A percentile compares a stretch with the other conserved stretches of the same genome.
phyloP scores from a whole-genome alignment of 441 rosid species.

The Erysimum cheiri region DNA sequence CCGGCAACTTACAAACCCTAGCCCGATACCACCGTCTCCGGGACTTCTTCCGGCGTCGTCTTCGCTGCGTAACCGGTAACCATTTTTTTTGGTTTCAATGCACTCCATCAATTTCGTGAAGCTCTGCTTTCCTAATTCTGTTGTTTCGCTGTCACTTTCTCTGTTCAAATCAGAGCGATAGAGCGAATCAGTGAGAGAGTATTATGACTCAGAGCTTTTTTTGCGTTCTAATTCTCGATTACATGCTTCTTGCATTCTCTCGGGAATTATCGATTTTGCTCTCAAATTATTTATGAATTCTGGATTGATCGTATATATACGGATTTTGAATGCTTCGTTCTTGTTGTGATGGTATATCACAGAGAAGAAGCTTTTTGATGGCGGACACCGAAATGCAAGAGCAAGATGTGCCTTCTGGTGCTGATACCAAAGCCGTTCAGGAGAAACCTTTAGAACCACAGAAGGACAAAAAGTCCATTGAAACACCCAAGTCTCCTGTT shows the following conservation, averaged over 20 bases:
- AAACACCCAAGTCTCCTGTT: slow-evolving; percentile 39
- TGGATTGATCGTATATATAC: not conserved
- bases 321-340: not conserved
- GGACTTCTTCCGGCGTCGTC: slow-evolving; percentile 24
- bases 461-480: slow-evolving; percentile 40
- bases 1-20: slow-evolving; percentile 41
- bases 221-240: not conserved
- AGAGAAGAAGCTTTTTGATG: slow-evolving; percentile 46
- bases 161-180: not conserved
- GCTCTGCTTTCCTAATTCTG: not conserved
- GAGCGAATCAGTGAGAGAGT: slow-evolving; percentile 3
- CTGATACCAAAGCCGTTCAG: slow-evolving; percentile 43
- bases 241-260: not conserved
- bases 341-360: slow-evolving; percentile 29
- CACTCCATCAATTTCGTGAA: not conserved
- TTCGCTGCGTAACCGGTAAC: slow-evolving; percentile 41
- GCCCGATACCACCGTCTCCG: not conserved
- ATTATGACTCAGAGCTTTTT: not conserved
- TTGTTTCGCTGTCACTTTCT: not conserved
- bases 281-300: not conserved
- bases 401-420: slow-evolving; percentile 46
- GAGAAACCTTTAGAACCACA: slow-evolving; percentile 37
- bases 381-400: slow-evolving; percentile 61
- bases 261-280: not conserved
- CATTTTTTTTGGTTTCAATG: not conserved